Conservation (phyloP, 164 flowering plant species). For the Chloranthus sessilifolius region DNA sequence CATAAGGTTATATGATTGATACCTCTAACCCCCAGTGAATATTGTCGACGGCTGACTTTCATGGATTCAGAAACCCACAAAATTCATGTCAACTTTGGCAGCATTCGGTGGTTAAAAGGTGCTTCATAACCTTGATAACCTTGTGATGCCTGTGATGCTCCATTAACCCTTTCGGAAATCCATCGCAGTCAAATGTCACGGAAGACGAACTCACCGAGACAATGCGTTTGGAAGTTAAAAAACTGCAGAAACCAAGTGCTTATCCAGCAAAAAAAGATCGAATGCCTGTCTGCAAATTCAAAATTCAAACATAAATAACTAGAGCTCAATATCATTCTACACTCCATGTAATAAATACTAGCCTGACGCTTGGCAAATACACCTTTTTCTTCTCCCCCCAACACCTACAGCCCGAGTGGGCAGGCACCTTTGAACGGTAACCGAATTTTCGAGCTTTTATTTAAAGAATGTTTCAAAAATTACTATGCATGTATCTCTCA, state of each 20-base stretch:
- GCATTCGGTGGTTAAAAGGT: too few relatives aligned
- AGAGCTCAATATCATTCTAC: background rate
- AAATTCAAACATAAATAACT: background rate
- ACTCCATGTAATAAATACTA: background rate
- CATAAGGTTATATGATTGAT: too few relatives aligned
- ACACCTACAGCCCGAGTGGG: background rate
- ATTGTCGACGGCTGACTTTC: too few relatives aligned
- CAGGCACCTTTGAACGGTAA: background rate
- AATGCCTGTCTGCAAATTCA: background rate
- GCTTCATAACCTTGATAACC: too few relatives aligned
- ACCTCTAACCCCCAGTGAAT: too few relatives aligned
- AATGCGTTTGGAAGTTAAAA: too few relatives aligned
- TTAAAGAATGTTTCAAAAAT: constrained; percentile 17
- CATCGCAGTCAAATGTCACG: too few relatives aligned
- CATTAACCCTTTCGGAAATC: too few relatives aligned
- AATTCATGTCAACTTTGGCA: too few relatives aligned
- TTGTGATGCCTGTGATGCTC: too few relatives aligned
- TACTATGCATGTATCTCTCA: constrained; percentile 18
- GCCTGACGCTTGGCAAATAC: background rate
- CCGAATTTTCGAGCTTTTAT: background rate
- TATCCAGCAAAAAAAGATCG: background rate
- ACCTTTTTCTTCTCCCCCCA: background rate
- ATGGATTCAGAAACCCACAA: too few relatives aligned
- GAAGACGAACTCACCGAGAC: too few relatives aligned
- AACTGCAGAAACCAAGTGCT: background rate